phyloP scores from a whole-genome alignment of 163 green algal species.

The Chlamydomonas reinhardtii region DNA sequence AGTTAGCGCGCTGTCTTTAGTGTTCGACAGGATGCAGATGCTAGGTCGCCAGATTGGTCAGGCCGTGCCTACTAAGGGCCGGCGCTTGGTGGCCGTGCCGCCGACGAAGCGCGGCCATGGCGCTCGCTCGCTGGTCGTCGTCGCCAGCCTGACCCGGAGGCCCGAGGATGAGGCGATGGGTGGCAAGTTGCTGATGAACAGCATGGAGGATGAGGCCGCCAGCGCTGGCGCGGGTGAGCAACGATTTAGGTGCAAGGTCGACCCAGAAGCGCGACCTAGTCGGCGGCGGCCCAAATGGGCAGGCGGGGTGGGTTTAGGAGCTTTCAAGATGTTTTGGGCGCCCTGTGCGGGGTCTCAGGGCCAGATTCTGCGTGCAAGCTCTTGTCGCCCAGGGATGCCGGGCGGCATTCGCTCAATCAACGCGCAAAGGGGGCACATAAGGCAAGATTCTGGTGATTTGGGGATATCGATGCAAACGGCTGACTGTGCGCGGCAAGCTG shows the following conservation, averaged over 20 bases:
- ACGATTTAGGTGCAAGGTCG: neutral
- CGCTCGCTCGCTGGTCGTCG: neutral
- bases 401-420: too few relatives aligned
- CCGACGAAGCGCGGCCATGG: neutral
- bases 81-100: slow-evolving; percentile 3
- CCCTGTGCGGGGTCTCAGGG: too few relatives aligned
- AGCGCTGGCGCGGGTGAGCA: slow-evolving; percentile 31
- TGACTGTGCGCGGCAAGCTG: too few relatives aligned
- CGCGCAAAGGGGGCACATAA: too few relatives aligned
- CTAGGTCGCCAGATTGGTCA: slow-evolving; percentile 16
- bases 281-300: slow-evolving; percentile 10
- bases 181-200: slow-evolving; percentile 42
- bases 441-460: too few relatives aligned
- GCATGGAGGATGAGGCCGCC: slow-evolving; percentile 20
- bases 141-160: slow-evolving; percentile 55
- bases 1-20: neutral
- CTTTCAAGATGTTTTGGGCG: too few relatives aligned
- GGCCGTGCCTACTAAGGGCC: neutral
- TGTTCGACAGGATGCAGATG: slow-evolving; percentile 1
- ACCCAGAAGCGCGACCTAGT: slow-evolving; percentile 12
- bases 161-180: slow-evolving; percentile 51
- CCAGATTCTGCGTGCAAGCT: too few relatives aligned
- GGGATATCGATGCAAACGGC: too few relatives aligned
- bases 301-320: too few relatives aligned
- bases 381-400: too few relatives aligned